Evolutionary conservation across 257 asterid genomes (phyloP), one percentile per base, ranked within the genome.

Genomic region (Capsicum pubescens): DNA sequence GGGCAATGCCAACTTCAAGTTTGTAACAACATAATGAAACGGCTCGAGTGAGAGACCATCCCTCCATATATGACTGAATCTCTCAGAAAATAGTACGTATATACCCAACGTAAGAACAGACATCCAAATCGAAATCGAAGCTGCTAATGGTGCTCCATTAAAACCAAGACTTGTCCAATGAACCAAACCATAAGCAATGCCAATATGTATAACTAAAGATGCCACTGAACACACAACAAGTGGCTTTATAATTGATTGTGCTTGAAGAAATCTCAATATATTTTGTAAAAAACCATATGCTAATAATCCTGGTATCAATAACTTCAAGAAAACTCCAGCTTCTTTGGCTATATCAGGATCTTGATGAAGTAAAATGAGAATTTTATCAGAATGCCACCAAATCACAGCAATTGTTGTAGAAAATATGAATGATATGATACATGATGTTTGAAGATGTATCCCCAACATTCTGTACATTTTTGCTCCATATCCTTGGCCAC

Each of bases 211-310:
- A 61, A 79, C 54, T 12, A 92, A 84, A 4, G 97, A 92, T 78
- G 88, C 71, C 48, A 90, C 69, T 4, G 98, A 90, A 88, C 93
- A 92, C 32, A 89, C 67, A 11, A 91, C 92, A 42, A 95, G 66
- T 3, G 98, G 97, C 59, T 85, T 1, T 0, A 93, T 86, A 15
- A 92, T 85, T 9, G 89, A 88, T 55, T 95, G 98, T 8, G 98
- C 86, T 87, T 93, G 98, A 66, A 93, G 89, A 85, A 95, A 95
- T 63, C 97, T 88, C 89, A 93, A 44, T 9, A 92, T 67, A 66
- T 93, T 92, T 84, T 95, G 95, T 81, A 93, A 4, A 16, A 92
- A 17, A 1, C 95, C 97, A 17, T 91, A 93, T 0, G 98, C 95
- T 82, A 95, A 85, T 5, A 95, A 86, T 32, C 93, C 97, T 0